A percentile compares a stretch with the other conserved stretches of the same genome.
Evolutionary conservation across 768 basidiomycete species (phyloP).

Genomic region (Auriscalpium vulgare): DNA sequence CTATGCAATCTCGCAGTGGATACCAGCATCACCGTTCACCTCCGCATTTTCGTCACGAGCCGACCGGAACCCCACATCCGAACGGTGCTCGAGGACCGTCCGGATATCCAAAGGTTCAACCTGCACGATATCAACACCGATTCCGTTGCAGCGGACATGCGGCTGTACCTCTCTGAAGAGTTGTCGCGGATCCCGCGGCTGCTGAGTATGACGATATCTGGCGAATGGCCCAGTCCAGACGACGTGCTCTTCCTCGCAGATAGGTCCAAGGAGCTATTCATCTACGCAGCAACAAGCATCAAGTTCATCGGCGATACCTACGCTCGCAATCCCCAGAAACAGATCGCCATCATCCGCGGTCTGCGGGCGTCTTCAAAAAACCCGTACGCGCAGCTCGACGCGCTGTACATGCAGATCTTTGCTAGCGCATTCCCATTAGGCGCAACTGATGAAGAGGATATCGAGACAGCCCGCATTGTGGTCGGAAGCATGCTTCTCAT

Average conservation of each 20-base stretch:
- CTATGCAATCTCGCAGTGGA: not conserved
- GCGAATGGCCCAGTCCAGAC: not conserved
- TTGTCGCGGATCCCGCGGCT: not conserved
- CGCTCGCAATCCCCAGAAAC: not conserved
- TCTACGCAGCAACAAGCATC: not conserved
- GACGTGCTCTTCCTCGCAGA: not conserved
- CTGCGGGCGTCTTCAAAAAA: not conserved
- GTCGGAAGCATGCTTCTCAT: not conserved
- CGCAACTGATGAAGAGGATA: not conserved
- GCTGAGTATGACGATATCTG: not conserved
- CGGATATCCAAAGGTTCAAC: not conserved
- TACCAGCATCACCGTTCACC: not conserved
- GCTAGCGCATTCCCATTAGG: not conserved
- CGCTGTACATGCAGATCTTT: not conserved
- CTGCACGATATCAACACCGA: not conserved
- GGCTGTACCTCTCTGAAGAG: not conserved
- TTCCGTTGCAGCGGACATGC: not conserved
- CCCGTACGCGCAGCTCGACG: not conserved
- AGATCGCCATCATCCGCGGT: not conserved
- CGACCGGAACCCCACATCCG: not conserved
- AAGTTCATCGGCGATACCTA: not conserved
- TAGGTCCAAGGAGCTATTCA: not conserved
- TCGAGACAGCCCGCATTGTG: not conserved
- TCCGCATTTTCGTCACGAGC: not conserved
- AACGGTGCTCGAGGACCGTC: not conserved